Percentiles rank a stretch among this genome's conserved stretches.
phyloP scores from a whole-genome alignment of 2,329 filamentous ascomycete species.

The Pestalotiopsis sp. region DNA sequence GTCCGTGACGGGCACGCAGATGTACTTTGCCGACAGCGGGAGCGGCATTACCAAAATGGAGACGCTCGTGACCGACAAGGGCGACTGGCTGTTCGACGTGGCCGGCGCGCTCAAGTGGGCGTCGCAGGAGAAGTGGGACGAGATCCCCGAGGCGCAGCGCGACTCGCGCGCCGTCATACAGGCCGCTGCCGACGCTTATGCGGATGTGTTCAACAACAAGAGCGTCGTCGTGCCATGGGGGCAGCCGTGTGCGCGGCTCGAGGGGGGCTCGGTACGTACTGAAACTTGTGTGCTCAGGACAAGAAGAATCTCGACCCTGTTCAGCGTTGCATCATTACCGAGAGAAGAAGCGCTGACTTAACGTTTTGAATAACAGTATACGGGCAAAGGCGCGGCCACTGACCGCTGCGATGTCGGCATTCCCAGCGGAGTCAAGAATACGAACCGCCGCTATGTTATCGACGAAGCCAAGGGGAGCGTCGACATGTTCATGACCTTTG shows the following conservation, averaged over 20 bases:
- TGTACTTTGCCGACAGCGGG: conserved; percentile 23
- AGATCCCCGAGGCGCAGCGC: conserved; percentile 28
- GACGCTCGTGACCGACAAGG: conserved; percentile 31
- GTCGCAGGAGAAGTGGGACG: conserved; percentile 31
- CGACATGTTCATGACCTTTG: conserved; percentile 31
- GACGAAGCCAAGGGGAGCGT: conserved; percentile 31
- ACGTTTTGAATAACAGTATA: conserved; percentile 13
- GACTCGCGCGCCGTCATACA: conserved; percentile 29
- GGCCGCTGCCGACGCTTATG: conserved; percentile 32
- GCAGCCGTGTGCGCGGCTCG: conserved; percentile 29
- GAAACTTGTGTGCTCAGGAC: not conserved
- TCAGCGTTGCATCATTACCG: not conserved
- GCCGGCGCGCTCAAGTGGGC: conserved; percentile 29
- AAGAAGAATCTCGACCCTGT: not conserved
- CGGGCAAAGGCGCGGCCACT: conserved; percentile 24
- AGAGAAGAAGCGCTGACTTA: not conserved
- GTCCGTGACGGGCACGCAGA: conserved; percentile 35
- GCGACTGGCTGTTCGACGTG: conserved; percentile 34
- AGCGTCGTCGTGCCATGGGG: conserved; percentile 28
- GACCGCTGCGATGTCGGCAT: conserved; percentile 26
- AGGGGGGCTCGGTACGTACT: conserved; percentile 23
- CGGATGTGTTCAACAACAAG: conserved; percentile 29
- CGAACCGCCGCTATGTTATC: conserved; percentile 31
- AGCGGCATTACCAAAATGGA: conserved; percentile 28
- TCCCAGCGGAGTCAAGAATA: conserved; percentile 29